phyloP scores from a whole-genome alignment of 495 filamentous ascomycete species.

The Xylaria curta region DNA sequence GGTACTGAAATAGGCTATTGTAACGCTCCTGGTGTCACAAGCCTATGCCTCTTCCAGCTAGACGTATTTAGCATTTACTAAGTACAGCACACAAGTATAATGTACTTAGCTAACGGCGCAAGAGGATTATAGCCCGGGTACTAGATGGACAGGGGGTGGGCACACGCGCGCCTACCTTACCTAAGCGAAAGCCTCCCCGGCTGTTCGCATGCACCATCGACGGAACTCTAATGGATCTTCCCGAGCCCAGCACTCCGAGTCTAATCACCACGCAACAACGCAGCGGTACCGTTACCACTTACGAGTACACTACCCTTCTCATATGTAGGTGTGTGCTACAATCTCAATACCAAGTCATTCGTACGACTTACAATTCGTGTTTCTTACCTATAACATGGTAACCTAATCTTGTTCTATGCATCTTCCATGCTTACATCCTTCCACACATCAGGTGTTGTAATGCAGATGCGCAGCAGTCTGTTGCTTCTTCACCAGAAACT shows the following conservation, averaged over 20 bases:
- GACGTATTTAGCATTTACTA: not conserved
- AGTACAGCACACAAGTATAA: not conserved
- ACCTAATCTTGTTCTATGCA: constrained; percentile 1
- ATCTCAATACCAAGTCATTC: not conserved
- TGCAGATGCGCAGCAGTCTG: not conserved
- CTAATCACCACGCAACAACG: not conserved
- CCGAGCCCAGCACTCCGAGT: constrained; percentile 6
- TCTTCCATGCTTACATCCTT: constrained; percentile 24
- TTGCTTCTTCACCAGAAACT: not conserved
- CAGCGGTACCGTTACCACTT: not conserved
- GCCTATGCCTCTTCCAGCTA: constrained; percentile 11
- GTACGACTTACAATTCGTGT: not conserved
- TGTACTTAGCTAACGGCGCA: not conserved
- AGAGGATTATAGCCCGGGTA: constrained; percentile 10
- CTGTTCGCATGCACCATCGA: not conserved
- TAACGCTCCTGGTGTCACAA: not conserved
- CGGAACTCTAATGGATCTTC: constrained; percentile 13
- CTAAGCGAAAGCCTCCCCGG: not conserved
- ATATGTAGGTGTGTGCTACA: not conserved
- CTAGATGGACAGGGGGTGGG: not conserved
- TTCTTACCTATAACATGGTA: not conserved
- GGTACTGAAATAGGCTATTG: not conserved
- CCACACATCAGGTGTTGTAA: not conserved
- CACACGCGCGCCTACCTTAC: constrained; percentile 21
- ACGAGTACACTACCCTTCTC: not conserved